phyloP scores from a whole-genome alignment of 2,329 filamentous ascomycete species.

The Xylariaceae sp. region DNA sequence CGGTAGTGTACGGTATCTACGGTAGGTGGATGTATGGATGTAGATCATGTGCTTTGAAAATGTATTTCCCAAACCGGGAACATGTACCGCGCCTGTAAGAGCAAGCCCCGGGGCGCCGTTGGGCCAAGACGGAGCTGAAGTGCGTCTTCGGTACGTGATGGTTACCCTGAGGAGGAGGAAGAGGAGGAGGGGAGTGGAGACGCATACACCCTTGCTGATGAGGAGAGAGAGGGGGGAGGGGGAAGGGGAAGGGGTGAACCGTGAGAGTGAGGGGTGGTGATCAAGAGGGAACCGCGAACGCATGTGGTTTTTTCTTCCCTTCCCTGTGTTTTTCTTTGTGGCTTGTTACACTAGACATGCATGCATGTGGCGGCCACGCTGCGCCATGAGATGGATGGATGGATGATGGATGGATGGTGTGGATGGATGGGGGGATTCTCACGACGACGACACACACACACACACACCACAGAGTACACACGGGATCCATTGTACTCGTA shows the following conservation, averaged over 20 bases:
- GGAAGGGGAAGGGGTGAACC: background rate
- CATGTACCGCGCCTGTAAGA: too few relatives aligned
- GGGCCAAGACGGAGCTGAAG: background rate
- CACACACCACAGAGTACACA: background rate
- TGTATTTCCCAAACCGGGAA: background rate
- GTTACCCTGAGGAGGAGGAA: background rate
- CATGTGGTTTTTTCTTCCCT: background rate
- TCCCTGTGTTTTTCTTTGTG: conserved; percentile 9
- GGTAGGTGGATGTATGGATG: too few relatives aligned
- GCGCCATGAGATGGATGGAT: background rate
- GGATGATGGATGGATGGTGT: background rate
- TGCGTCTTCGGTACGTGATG: background rate
- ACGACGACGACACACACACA: background rate
- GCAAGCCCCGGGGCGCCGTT: background rate
- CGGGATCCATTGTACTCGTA: background rate
- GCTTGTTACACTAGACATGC: conserved; percentile 8
- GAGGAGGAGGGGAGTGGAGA: background rate
- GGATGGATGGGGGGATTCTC: background rate
- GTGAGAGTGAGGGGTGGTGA: background rate
- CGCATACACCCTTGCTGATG: background rate
- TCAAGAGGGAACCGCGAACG: background rate
- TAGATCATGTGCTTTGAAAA: background rate
- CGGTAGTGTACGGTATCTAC: too few relatives aligned
- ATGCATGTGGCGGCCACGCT: conserved; percentile 23
- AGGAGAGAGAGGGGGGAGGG: background rate